phyloP scores from a whole-genome alignment of 225 moss, liverwort and hornwort genomes.

The Pseudisothecium myosuroides region DNA sequence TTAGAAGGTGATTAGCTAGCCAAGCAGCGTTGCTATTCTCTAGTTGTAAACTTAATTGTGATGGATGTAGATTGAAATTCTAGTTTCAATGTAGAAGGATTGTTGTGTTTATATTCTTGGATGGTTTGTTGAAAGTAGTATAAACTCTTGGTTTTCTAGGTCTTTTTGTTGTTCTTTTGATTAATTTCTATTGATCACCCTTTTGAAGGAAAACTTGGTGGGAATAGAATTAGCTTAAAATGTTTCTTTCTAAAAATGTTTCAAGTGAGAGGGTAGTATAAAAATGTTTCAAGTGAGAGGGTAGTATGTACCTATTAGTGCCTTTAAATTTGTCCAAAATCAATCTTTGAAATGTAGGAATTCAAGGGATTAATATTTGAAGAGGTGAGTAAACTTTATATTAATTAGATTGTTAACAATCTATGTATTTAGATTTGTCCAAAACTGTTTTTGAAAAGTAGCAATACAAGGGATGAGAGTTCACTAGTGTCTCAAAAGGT shows the following conservation, averaged over 20 bases:
- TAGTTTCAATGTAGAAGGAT: not conserved
- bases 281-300: not conserved
- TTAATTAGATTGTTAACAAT: too few species aligned
- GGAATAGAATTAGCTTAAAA: not conserved
- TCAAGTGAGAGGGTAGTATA: too few species aligned
- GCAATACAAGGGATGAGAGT: too few species aligned
- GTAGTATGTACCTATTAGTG: not conserved
- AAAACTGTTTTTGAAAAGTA: too few species aligned
- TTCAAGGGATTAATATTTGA: too few species aligned
- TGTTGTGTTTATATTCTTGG: not conserved
- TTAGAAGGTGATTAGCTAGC: not conserved
- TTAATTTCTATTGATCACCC: not conserved
- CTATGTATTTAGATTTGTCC: too few species aligned
- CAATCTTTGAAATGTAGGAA: too few species aligned
- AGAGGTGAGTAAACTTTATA: too few species aligned
- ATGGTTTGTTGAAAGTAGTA: not conserved
- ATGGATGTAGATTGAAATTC: not conserved
- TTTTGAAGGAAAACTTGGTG: not conserved
- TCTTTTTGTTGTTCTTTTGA: not conserved
- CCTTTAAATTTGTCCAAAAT: not conserved
- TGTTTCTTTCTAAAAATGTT: not conserved
- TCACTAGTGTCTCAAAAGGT: too few species aligned
- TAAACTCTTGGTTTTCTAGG: not conserved
- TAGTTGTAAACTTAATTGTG: not conserved
- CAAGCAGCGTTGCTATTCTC: not conserved